phyloP scores from a whole-genome alignment of 2,329 filamentous ascomycete species.

The Aspergillus vadensis region DNA sequence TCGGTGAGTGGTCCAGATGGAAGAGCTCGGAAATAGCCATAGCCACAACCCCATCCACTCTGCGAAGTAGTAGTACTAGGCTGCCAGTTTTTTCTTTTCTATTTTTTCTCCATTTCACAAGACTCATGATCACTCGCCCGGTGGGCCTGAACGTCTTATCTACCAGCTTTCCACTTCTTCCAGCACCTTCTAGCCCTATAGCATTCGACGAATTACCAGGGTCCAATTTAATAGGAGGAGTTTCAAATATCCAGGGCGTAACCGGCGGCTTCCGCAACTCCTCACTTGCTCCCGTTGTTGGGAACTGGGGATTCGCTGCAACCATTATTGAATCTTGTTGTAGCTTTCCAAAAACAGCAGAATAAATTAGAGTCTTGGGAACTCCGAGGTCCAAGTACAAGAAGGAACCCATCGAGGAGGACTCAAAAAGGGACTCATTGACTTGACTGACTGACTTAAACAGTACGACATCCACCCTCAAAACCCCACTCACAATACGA shows the following conservation, averaged over 20 bases:
- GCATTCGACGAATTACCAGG: neutral
- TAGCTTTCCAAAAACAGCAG: no score
- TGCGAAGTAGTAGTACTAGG: neutral
- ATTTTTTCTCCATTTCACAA: neutral
- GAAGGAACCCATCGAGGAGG: neutral
- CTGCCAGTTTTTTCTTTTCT: neutral
- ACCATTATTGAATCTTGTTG: neutral
- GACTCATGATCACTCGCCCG: neutral
- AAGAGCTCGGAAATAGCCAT: no score
- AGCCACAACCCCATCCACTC: no score
- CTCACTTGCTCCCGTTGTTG: neutral
- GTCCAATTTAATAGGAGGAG: neutral
- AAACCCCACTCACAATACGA: neutral
- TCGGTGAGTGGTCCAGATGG: neutral
- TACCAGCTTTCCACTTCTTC: neutral
- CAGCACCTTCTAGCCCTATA: neutral
- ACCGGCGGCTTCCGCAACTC: slow-evolving; percentile 1
- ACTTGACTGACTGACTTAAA: neutral
- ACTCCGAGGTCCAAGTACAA: neutral
- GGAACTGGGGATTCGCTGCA: neutral
- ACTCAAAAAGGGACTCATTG: neutral
- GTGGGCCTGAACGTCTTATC: neutral
- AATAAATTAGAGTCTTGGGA: neutral
- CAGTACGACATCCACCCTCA: neutral
- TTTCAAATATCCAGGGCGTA: neutral